Percentiles rank a stretch among this genome's conserved stretches.
phyloP scores from a whole-genome alignment of 306 rosid species.

The Notholithocarpus densiflorus region DNA sequence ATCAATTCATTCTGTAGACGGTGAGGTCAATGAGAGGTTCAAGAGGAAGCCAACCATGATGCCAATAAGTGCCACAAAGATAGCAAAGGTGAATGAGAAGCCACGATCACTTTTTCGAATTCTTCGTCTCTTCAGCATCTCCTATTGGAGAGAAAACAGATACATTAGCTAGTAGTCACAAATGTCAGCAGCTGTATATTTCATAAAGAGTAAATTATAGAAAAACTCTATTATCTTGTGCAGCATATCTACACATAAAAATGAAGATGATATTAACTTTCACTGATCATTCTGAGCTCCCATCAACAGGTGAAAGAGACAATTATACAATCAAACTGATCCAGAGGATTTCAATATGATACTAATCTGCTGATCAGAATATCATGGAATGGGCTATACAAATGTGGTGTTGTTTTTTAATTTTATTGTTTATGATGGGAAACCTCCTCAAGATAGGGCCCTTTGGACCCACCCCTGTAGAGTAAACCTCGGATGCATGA shows the following conservation, averaged over 20 bases:
- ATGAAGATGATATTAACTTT: constrained; percentile 5
- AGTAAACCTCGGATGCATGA: no score
- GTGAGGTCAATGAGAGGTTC: constrained; percentile 64
- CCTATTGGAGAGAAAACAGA: neutral
- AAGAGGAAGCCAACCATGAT: constrained; percentile 76
- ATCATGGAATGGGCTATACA: neutral
- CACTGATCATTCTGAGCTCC: constrained; percentile 1
- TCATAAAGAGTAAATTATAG: neutral
- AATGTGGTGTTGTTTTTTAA: neutral
- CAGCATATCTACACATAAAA: neutral
- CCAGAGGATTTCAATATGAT: neutral
- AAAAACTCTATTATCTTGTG: neutral
- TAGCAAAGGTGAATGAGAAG: constrained; percentile 68
- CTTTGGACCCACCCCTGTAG: no score
- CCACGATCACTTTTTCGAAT: constrained; percentile 57
- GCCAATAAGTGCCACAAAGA: constrained; percentile 79
- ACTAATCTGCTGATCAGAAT: neutral
- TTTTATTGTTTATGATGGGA: no score
- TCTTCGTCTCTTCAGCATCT: constrained; percentile 58
- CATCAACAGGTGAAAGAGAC: neutral
- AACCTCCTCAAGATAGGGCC: no score
- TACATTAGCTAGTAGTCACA: neutral
- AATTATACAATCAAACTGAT: neutral
- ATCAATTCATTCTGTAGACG: constrained; percentile 46
- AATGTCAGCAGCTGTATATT: neutral